Conservation (phyloP, 140 eudicot species). For the Ambrosia hybrid region DNA sequence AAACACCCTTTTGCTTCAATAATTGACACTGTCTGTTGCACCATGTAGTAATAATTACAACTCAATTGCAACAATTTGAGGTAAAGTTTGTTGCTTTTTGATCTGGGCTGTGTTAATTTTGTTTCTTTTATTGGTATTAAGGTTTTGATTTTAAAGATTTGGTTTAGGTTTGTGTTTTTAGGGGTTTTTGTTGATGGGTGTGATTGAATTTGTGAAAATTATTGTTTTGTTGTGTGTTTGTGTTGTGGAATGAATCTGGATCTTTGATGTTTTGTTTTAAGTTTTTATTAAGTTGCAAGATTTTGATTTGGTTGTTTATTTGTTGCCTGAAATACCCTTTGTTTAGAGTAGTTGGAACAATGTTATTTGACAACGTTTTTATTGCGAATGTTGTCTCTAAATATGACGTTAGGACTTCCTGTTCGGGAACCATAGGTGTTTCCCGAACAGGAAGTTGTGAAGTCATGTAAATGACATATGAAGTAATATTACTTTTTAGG, state of each 20-base stretch:
- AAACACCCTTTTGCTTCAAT: background rate
- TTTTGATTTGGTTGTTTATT: conserved; percentile 7
- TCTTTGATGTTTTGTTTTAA: conserved; percentile 7
- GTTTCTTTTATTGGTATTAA: background rate
- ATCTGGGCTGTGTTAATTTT: conserved; percentile 1
- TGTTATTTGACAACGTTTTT: background rate
- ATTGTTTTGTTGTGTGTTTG: background rate
- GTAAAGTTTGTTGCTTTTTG: conserved; percentile 21
- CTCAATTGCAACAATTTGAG: conserved; percentile 10
- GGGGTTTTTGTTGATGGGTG: conserved; percentile 8
- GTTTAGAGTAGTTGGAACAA: background rate
- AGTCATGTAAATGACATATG: background rate
- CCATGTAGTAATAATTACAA: conserved; percentile 14
- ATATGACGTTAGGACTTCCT: background rate
- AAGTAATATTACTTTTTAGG: no score
- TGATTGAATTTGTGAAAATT: conserved; percentile 1
- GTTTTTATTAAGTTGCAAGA: conserved; percentile 14
- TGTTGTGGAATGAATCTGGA: background rate
- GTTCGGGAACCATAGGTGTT: background rate
- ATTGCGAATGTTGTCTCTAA: no score
- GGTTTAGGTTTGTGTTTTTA: conserved; percentile 7
- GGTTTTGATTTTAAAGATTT: background rate
- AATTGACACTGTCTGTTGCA: background rate
- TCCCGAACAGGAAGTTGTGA: background rate
- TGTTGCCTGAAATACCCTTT: background rate